These are phyloP conservation scores for Trifolium repens DNA, from an alignment of 306 rosid genomes.

Conservation along the genomic window DNA sequence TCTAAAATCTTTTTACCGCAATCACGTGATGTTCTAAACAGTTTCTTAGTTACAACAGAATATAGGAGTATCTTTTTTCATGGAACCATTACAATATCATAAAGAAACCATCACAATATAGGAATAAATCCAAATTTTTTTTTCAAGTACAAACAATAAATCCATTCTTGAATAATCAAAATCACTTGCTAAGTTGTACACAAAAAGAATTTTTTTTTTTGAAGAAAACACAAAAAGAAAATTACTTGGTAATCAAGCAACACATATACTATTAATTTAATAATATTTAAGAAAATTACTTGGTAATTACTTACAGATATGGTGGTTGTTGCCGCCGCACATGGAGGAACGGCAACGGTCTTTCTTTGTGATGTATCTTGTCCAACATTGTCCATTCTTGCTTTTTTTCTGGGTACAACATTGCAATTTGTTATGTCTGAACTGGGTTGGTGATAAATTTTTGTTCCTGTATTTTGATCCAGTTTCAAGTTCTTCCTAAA, in stretches of 20 bases:
- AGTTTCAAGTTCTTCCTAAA: conserved; percentile 8
- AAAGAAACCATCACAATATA: too few relatives aligned
- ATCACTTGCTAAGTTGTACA: background rate
- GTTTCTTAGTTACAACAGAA: too few relatives aligned
- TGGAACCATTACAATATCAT: too few relatives aligned
- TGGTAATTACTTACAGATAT: background rate
- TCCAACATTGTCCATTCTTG: background rate
- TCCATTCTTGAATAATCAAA: background rate
- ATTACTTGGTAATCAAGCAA: background rate
- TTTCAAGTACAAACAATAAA: too few relatives aligned
- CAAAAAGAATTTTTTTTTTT: too few relatives aligned
- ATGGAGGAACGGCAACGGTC: background rate
- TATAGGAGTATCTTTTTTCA: too few relatives aligned
- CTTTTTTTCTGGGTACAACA: background rate
- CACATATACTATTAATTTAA: background rate
- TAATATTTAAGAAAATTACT: background rate
- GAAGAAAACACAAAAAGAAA: background rate
- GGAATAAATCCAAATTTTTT: too few relatives aligned
- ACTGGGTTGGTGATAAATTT: background rate
- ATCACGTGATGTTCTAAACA: too few relatives aligned
- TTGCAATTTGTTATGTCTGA: background rate
- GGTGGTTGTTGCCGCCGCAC: background rate
- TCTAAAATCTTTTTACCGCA: too few relatives aligned
- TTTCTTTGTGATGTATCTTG: background rate
- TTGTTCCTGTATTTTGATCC: background rate